Base-by-base conservation (phyloP, 148 eudicot species). In the Rhododendron molle region DNA sequence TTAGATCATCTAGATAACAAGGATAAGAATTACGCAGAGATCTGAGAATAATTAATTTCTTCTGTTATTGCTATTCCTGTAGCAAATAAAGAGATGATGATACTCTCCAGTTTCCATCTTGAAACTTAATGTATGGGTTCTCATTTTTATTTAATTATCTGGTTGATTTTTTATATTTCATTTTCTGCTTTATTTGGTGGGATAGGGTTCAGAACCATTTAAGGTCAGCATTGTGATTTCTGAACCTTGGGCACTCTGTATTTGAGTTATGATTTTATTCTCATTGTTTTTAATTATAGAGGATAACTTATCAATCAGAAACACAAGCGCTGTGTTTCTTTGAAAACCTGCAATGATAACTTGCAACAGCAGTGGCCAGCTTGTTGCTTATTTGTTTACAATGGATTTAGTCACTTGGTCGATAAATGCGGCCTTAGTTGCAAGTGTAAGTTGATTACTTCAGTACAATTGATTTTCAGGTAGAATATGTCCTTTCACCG, bases 401-500 rank as follows among this genome's bases (percentile, higher is more conserved):
- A 6, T 74, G 18, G 2, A 60, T 60, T 80, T 30, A 50, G 56
- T 54, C 16, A 77, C 77, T 54, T 38, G 78, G 58, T 26, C 20
- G 40, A 13, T 43, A 12, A 76, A 32, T 10, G 43, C 56, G 5
- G 46, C 30, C 10, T 54, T 18, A 20, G n/a, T 78, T 54, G 11
- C 5, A 40, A 49, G 11, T 34, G 36, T 40, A 6, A 7, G 12
- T 18, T 81, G 47, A 82, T 26, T 65, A n/a, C 83, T 28, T 43
- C 49, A 0, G 58, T 76, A 32, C 43, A 46, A 80, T 81, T 76
- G 34, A 36, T 88, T 88, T 81, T 86, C 98, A 97, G 98, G 96
- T 44, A 91, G 99, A 83, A 82, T 95, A 34, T 97, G 99, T 82
- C 99, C 98, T 3, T 97, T 97, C 89, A 95, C 98, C 2, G 98